These are phyloP conservation scores for Singerocomus rubriflavus DNA, from an alignment of 1,284 basidiomycete genomes.

Conservation along the genomic window DNA sequence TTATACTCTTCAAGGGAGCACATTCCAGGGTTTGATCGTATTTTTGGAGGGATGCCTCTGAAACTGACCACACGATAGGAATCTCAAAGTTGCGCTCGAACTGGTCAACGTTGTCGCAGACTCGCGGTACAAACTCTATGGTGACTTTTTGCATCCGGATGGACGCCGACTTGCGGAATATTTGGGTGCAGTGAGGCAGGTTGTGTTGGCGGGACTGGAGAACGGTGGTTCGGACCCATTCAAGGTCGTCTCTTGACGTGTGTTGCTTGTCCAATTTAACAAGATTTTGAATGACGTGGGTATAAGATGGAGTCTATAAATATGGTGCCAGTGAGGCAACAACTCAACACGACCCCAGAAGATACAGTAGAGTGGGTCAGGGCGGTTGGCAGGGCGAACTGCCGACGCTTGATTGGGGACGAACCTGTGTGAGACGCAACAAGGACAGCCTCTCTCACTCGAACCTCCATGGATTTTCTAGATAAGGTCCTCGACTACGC, in stretches of 20 bases:
- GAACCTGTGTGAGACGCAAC: background rate
- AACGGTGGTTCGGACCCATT: slow-evolving; percentile 73
- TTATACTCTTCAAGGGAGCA: slow-evolving; percentile 65
- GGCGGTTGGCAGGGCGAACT: background rate
- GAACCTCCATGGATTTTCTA: slow-evolving; percentile 34
- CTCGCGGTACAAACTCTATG: slow-evolving; percentile 82
- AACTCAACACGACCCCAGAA: background rate
- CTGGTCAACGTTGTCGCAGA: slow-evolving; percentile 87
- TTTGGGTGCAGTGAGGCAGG: slow-evolving; percentile 65
- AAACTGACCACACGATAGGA: slow-evolving; percentile 44
- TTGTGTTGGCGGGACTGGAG: slow-evolving; percentile 68
- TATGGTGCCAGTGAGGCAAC: background rate
- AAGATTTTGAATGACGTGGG: background rate
- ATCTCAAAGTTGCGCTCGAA: slow-evolving; percentile 76
- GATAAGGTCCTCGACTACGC: slow-evolving; percentile 31
- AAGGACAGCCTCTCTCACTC: background rate
- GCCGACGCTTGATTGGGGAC: slow-evolving; percentile 6
- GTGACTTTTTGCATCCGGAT: slow-evolving; percentile 72
- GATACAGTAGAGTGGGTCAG: too few relatives aligned
- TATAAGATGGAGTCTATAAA: slow-evolving; percentile 2
- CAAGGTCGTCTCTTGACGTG: slow-evolving; percentile 40
- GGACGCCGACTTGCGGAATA: slow-evolving; percentile 65
- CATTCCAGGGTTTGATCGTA: slow-evolving; percentile 64
- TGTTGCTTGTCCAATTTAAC: background rate
- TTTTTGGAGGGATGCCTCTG: background rate